Evolutionary conservation across 176 grass and related monocot genomes (phyloP).

Genomic region (Secale cereale): DNA sequence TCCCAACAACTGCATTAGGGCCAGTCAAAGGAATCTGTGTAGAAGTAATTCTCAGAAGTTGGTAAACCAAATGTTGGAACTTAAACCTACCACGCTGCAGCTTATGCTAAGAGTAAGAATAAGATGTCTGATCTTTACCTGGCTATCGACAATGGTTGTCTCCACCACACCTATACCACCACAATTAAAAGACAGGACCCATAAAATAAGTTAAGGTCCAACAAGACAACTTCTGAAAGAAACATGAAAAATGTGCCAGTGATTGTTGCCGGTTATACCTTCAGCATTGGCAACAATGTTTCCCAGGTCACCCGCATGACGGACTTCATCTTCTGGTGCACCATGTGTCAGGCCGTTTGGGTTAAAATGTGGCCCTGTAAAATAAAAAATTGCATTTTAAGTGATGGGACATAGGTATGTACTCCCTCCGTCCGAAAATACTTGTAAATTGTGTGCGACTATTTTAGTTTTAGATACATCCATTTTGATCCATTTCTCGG

Average conservation of each 20-base stretch:
- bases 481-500: no score
- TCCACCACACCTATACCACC: slow-evolving; percentile 73
- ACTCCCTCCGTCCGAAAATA: no score
- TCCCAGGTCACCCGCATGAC: slow-evolving; percentile 90
- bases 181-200: slow-evolving; percentile 27
- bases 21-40: slow-evolving; percentile 81
- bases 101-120: slow-evolving; percentile 17
- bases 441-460: no score
- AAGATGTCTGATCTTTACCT: slow-evolving; percentile 44
- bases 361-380: slow-evolving; percentile 85
- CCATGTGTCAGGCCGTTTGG: slow-evolving; percentile 69
- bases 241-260: slow-evolving; percentile 1
- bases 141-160: slow-evolving; percentile 76
- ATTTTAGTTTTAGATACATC: no score
- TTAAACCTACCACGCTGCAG: background rate
- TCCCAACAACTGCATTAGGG: slow-evolving; percentile 80
- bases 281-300: slow-evolving; percentile 84
- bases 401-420: background rate
- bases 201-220: slow-evolving; percentile 16
- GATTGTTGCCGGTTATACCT: slow-evolving; percentile 33
- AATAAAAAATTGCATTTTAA: slow-evolving; percentile 10
- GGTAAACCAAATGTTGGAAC: background rate
- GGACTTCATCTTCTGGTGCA: slow-evolving; percentile 74
- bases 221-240: background rate
- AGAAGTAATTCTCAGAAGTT: slow-evolving; percentile 20